Base-by-base conservation (phyloP, 176 grass and related monocot genomes). In the Stipa capillata region DNA sequence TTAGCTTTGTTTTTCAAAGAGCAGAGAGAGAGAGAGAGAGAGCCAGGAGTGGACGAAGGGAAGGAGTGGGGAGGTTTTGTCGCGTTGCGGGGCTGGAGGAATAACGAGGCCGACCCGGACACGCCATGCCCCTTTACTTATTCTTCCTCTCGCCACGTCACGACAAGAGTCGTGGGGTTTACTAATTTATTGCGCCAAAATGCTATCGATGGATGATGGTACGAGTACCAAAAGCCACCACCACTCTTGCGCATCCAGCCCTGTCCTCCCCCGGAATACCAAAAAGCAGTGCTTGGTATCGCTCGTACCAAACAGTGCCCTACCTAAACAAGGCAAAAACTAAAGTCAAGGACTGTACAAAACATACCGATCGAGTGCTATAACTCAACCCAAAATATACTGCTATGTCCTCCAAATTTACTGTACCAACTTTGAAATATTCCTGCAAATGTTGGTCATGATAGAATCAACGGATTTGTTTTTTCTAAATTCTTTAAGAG, bases 151-250 rank as follows among this genome's bases (percentile, higher is more conserved):
- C 42, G 23, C 62, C 43, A 21, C 54, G 0, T 15, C 44, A 3
- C 54, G 85, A 87, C 85, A 82, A 82, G 13, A 1, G 41, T 28
- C 42, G 50, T 81, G 65, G 65, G 34, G 54, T 44, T 51, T 15
- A 14, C 42, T 4, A 13, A 18, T 67, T 24, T 24, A 0, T 65
- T 6, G 27, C 28, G 65, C 73, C 65, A 51, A 41, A 85, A 85
- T n/a, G 40, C 79, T 50, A 49, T 1, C 8, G n/a, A n/a, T n/a
- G n/a, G n/a, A 39, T 39, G 32, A 33, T n/a, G 9, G 8, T 65
- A 20, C 16, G 3, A 27, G 23, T 25, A 25, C 65, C 27, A 20
- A 16, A 4, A 21, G 12, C n/a, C n/a, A 55, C 49, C 12, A 18
- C 1, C 34, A 12, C 2, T 9, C 42, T 70, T 56, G 35, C 78